Evolutionary conservation across 331 rosid species (phyloP).

Genomic region (Quercus tomentella): DNA sequence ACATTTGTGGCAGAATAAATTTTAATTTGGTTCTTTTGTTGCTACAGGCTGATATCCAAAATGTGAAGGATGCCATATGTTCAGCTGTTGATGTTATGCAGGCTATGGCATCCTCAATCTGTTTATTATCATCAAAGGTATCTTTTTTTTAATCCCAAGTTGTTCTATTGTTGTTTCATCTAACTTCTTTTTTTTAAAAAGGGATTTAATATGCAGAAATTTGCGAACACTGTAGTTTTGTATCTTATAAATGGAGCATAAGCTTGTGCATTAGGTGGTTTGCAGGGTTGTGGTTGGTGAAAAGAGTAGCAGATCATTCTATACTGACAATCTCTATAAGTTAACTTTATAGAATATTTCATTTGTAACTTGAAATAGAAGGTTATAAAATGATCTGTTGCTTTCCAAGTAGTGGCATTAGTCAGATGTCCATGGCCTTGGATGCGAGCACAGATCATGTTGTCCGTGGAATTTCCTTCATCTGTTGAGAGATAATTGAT

Average conservation of each 20-base stretch:
- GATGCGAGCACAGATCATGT: neutral
- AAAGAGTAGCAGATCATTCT: too few relatives aligned
- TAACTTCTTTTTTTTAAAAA: neutral
- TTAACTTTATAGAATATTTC: too few relatives aligned
- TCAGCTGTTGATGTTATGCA: slow-evolving; percentile 96
- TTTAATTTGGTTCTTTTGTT: slow-evolving; percentile 16
- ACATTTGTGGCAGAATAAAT: neutral
- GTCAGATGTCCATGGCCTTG: neutral
- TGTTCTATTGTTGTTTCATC: neutral
- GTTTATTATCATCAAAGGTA: slow-evolving; percentile 71
- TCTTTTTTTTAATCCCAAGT: neutral
- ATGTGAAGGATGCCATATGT: slow-evolving; percentile 78
- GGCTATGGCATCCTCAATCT: slow-evolving; percentile 83
- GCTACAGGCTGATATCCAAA: slow-evolving; percentile 67
- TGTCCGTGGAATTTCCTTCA: neutral
- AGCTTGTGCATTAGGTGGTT: neutral
- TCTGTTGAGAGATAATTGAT: neutral
- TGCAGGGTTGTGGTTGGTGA: too few relatives aligned
- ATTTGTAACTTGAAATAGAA: neutral
- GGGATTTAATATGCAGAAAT: neutral
- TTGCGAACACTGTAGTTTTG: neutral
- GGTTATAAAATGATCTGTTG: neutral
- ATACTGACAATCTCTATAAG: too few relatives aligned
- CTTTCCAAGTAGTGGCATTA: neutral
- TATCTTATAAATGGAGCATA: neutral